Evolutionary conservation across 1,284 basidiomycete species (phyloP), one percentile per base, ranked within the genome.

Genomic region (Erythrobasidium hasegawianum): DNA sequence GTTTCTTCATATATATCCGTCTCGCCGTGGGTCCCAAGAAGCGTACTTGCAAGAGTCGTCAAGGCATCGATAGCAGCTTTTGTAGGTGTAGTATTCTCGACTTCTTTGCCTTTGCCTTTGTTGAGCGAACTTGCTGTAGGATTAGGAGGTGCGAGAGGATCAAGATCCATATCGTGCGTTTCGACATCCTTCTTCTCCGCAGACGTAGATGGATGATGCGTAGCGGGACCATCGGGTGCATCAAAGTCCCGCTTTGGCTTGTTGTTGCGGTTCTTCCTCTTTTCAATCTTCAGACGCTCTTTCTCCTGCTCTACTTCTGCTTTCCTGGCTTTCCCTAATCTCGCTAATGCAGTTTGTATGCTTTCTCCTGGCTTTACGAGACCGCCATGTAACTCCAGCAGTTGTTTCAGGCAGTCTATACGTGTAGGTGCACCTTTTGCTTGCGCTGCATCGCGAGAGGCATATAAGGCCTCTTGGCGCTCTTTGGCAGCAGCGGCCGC

Each of bases 361-460:
- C 89, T 89, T 79, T 98, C 95, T 2, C 90, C 90, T 69, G 88
- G 87, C 78, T 88, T 87, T 76, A 97, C 82, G 76, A 87, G 80
- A 10, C 81, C 80, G 1, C 93, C 80, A 2, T 93, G 80, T 66
- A 87, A 81, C 71, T 82, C 80, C 77, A 93, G 84, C 71, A 92
- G 73, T 13, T 82, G 82, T 62, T 81, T 80, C 78, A 86, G 87
- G 59, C 76, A 75, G 59, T 87, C 87, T 83, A 73, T 81, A 81
- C 77, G 90, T 86, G 75, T 90, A 87, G n/a, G 87, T 86, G 69
- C 81, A 78, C n/a, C 29, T 14, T 41, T 50, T 26, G 47, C 57
- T 8, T 59, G 43, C n/a, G 54, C 41, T 16, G 29, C 43, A 22
- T 39, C 52, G 29, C 57, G 70, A 82, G 78, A 72, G 83, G 84